phyloP scores from a whole-genome alignment of 768 basidiomycete genomes.

The Rhodosporidiobolus sp. region DNA sequence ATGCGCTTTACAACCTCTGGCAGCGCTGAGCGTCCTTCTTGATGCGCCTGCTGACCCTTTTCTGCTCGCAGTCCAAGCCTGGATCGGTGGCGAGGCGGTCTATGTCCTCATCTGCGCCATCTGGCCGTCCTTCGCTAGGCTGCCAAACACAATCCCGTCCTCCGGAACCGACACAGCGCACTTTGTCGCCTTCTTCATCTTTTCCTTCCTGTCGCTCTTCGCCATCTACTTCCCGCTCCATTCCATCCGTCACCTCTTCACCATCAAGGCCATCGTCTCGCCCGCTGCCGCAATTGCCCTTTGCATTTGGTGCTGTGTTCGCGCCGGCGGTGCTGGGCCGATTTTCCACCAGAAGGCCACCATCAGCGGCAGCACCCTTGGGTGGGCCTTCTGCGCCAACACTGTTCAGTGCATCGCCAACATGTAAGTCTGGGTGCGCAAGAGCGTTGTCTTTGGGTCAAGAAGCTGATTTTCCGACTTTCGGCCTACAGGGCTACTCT shows the following conservation, averaged over 20 bases:
- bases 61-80: conserved; percentile 47
- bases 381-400: conserved; percentile 71
- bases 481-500: not conserved
- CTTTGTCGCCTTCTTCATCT: conserved; percentile 79
- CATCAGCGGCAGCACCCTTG: conserved; percentile 64
- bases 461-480: conserved; percentile 53
- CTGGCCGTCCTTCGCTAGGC: conserved; percentile 59
- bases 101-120: conserved; percentile 70
- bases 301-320: conserved; percentile 70
- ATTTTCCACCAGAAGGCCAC: conserved; percentile 65
- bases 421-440: conserved; percentile 33
- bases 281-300: conserved; percentile 68
- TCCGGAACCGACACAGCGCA: conserved; percentile 72
- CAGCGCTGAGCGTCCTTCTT: no score
- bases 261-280: conserved; percentile 68
- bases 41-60: not conserved
- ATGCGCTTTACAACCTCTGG: no score
- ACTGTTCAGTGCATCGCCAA: conserved; percentile 77
- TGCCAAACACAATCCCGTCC: conserved; percentile 66
- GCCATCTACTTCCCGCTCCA: conserved; percentile 63
- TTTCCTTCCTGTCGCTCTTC: conserved; percentile 74
- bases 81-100: conserved; percentile 76
- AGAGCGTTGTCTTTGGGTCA: no score
- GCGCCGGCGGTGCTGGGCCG: conserved; percentile 72
- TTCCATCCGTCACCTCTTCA: conserved; percentile 76